These are phyloP conservation scores for Lindgomyces ingoldianus DNA, from an alignment of 495 filamentous ascomycete species.

Conservation along the genomic window DNA sequence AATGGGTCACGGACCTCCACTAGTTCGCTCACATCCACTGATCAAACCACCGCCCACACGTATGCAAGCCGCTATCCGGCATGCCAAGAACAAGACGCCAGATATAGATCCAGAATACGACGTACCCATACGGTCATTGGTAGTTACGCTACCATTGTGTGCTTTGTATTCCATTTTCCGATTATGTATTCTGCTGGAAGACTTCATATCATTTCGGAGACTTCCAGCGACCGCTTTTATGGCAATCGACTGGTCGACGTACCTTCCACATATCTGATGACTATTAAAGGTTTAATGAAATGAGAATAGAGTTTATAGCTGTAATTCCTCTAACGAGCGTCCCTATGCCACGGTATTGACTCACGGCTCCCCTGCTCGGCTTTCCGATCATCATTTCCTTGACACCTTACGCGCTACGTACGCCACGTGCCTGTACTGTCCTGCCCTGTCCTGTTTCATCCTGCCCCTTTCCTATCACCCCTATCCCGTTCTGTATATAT, in stretches of 20 bases:
- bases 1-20: no score
- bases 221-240: slow-evolving; percentile 23
- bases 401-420: no score
- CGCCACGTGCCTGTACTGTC: no score
- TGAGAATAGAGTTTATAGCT: no score
- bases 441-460: no score
- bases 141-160: slow-evolving; percentile 14
- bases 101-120: background rate
- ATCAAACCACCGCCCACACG: background rate
- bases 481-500: no score
- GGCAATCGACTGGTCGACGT: slow-evolving; percentile 24
- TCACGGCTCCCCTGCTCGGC: no score
- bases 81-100: background rate
- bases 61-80: background rate
- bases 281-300: no score
- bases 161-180: slow-evolving; percentile 13
- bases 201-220: slow-evolving; percentile 15
- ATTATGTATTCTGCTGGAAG: slow-evolving; percentile 17
- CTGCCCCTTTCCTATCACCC: no score
- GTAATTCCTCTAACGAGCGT: no score
- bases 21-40: background rate
- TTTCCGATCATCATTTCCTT: no score
- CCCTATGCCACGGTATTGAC: no score
- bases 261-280: slow-evolving; percentile 30
- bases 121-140: slow-evolving; percentile 9